Evolutionary conservation across 2,329 filamentous ascomycete genomes (phyloP).

Genomic region (Diaporthe eres): DNA sequence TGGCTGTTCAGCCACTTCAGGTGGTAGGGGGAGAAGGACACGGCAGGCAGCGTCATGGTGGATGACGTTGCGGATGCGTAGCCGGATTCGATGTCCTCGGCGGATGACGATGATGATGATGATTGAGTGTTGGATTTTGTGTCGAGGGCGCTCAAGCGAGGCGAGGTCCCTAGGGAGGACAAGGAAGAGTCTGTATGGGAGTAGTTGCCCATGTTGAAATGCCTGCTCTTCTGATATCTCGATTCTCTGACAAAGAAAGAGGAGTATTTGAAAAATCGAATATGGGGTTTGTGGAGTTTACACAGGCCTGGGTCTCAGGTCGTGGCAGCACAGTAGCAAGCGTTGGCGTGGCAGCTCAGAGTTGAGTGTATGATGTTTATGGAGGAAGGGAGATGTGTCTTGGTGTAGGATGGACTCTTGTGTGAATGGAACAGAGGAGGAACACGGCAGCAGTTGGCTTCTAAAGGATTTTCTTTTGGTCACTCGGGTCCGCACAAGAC

Average conservation of each 20-base stretch:
- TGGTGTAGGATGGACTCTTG: not conserved
- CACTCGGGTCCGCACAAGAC: constrained; percentile 35
- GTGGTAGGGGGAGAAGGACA: constrained; percentile 90
- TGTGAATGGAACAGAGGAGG: constrained; percentile 1
- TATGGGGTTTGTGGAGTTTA: constrained; percentile 23
- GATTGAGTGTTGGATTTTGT: constrained; percentile 55
- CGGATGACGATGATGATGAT: constrained; percentile 47
- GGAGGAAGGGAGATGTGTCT: not conserved
- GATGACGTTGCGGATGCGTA: constrained; percentile 78
- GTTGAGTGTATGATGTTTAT: not conserved
- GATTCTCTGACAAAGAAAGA: constrained; percentile 19
- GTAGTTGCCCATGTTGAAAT: constrained; percentile 37
- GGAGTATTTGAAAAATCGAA: constrained; percentile 25
- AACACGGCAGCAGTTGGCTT: not conserved
- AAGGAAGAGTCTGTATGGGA: constrained; percentile 49
- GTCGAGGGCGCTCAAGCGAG: constrained; percentile 51
- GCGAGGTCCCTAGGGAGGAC: constrained; percentile 57
- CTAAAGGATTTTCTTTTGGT: constrained; percentile 20
- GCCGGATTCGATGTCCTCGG: constrained; percentile 78
- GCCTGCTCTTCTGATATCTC: not conserved
- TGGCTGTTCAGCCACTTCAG: constrained; percentile 92
- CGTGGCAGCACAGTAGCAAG: constrained; percentile 13
- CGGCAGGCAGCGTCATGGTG: constrained; percentile 78
- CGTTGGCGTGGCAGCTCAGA: constrained; percentile 4
- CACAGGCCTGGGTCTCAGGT: constrained; percentile 1